Evolutionary conservation across 2,329 filamentous ascomycete genomes (phyloP), one percentile per base, ranked within the genome.

Genomic region (Akanthomyces muscarius): DNA sequence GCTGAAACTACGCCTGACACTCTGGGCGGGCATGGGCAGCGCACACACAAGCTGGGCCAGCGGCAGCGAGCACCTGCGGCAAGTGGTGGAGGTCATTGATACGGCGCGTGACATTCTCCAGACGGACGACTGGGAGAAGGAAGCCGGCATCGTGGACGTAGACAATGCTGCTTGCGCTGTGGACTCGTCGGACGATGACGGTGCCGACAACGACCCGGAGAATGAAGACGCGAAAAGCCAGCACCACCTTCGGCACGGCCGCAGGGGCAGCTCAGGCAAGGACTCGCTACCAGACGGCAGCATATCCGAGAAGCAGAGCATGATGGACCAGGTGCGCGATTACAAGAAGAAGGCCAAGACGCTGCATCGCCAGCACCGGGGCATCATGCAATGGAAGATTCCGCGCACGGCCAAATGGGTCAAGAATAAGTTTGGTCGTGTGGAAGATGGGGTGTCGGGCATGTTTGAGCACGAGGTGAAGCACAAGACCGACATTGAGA

Each of bases 311-410:
- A 66, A 76, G 80, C 65, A 85, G 80, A 45, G 70, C 77, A 44
- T 74, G 78, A 63, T 77, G 11, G 81, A 82, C 50, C 78, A 83
- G 70, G 64, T 86, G 52, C 82, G 80, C 63, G 86, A 89, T 64
- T 89, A 87, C 70, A 85, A 82, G 70, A 78, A 80, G 63, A 78
- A 86, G 67, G 77, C 81, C 66, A 84, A 82, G 72, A 80, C 83
- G 65, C 74, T 89, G 66, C 87, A 90, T 72, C 77, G 87, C 55
- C 82, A 84, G 70, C 86, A 92, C 69, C 76, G 86, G 25, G 89
- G 89, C 0, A 71, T 89, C 47, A 92, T 92, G 89, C 89, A 92
- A 75, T 92, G 88, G 86, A 77, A 77, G 75, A 70, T 72, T 52
- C 75, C 75, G n/a, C 76, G 80, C n/a, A 78, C 76, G 16, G 77